phyloP scores from a whole-genome alignment of 257 asterid species.

The Petrea volubilis region DNA sequence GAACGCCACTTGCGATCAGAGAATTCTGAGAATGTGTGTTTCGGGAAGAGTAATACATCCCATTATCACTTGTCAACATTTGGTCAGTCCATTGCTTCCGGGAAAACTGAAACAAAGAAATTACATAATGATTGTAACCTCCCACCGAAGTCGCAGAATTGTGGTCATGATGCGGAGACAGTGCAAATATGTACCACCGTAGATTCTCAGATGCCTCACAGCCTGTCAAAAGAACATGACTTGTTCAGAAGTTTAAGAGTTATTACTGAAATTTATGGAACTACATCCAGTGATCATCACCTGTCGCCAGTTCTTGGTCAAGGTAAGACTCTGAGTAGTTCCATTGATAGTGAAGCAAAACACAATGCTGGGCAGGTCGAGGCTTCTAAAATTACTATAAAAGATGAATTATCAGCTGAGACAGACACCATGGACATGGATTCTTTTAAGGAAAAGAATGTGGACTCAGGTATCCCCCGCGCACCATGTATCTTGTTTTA shows the following conservation, averaged over 20 bases:
- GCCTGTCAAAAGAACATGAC: constrained; percentile 35
- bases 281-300: constrained; percentile 22
- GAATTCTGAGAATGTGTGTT: constrained; percentile 14
- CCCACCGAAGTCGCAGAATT: constrained; percentile 28
- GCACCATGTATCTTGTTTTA: neutral
- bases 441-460: constrained; percentile 30
- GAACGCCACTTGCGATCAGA: constrained; percentile 19
- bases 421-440: constrained; percentile 61
- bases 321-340: constrained; percentile 34
- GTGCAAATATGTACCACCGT: constrained; percentile 49
- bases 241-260: constrained; percentile 24
- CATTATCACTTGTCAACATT: constrained; percentile 17
- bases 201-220: constrained; percentile 59
- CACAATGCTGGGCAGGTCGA: constrained; percentile 26
- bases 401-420: constrained; percentile 76
- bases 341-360: constrained; percentile 42
- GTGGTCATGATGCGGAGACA: constrained; percentile 37
- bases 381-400: constrained; percentile 29
- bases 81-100: constrained; percentile 18
- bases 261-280: constrained; percentile 25
- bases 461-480: constrained; percentile 47
- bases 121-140: neutral
- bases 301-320: constrained; percentile 23
- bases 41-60: constrained; percentile 20
- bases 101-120: constrained; percentile 18